Evolutionary conservation across 2,329 filamentous ascomycete genomes (phyloP).

Genomic region (Colletotrichum neosansevieriae): DNA sequence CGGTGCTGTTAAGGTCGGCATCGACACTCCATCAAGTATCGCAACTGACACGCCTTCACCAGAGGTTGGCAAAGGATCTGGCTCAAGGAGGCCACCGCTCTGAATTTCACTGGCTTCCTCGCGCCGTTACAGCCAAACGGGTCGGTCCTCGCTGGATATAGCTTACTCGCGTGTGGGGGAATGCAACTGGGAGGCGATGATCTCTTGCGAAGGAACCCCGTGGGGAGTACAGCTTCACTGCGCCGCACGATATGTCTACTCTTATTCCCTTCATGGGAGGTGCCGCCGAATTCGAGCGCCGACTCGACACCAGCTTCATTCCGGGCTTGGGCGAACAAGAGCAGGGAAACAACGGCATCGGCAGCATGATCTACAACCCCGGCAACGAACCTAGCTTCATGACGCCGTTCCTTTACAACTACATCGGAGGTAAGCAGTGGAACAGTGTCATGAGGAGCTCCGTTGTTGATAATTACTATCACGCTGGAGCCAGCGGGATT

Average conservation of each 20-base stretch:
- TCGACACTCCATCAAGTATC: conserved; percentile 59
- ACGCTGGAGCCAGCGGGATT: no score
- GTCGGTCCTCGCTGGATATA: conserved; percentile 54
- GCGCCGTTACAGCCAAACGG: conserved; percentile 65
- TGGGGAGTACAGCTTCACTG: conserved; percentile 67
- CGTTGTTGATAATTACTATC: conserved; percentile 56
- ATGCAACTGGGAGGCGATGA: conserved; percentile 66
- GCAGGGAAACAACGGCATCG: conserved; percentile 56
- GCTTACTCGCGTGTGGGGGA: conserved; percentile 63
- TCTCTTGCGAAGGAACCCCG: conserved; percentile 62
- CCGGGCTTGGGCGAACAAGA: conserved; percentile 60
- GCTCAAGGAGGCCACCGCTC: conserved; percentile 60
- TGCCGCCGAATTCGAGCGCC: conserved; percentile 59
- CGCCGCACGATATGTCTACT: conserved; percentile 68
- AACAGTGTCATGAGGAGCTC: conserved; percentile 62
- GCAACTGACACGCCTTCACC: conserved; percentile 46
- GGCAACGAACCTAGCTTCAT: conserved; percentile 70
- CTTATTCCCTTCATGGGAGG: conserved; percentile 67
- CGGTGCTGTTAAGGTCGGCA: no score
- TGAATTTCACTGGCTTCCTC: conserved; percentile 67
- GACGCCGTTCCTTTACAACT: conserved; percentile 69
- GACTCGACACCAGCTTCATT: conserved; percentile 54
- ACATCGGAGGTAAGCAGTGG: conserved; percentile 60
- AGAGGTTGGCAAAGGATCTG: conserved; percentile 71
- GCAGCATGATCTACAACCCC: conserved; percentile 62